These are phyloP conservation scores for Phytophthora crassamura DNA, from an alignment of 352 stramenopile genomes.

Conservation along the genomic window DNA sequence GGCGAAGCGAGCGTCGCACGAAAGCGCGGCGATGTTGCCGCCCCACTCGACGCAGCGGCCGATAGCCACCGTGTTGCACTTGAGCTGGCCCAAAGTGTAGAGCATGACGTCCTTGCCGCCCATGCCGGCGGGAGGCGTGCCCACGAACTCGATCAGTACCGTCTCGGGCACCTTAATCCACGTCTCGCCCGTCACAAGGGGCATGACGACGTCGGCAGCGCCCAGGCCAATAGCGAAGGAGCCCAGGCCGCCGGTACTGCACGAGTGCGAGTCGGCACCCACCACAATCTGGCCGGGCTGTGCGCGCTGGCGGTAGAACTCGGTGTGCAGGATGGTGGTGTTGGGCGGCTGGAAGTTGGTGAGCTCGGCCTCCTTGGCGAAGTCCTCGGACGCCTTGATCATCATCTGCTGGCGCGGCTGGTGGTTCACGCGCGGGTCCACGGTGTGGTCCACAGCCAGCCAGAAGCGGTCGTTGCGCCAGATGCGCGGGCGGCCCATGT, in stretches of 20 bases:
- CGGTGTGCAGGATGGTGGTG: conserved; percentile 88
- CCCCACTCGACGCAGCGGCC: conserved; percentile 82
- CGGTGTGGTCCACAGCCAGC: conserved; percentile 87
- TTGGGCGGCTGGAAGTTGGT: conserved; percentile 89
- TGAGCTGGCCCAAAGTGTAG: conserved; percentile 84
- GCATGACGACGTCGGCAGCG: conserved; percentile 85
- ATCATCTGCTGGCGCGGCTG: conserved; percentile 86
- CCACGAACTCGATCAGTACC: conserved; percentile 86
- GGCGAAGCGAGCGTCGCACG: conserved; percentile 83
- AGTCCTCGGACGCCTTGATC: conserved; percentile 87
- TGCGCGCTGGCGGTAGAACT: conserved; percentile 88
- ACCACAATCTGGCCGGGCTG: conserved; percentile 88
- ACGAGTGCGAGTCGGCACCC: conserved; percentile 83
- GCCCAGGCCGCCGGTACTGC: conserved; percentile 76
- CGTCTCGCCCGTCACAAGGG: conserved; percentile 85
- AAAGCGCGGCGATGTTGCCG: conserved; percentile 80
- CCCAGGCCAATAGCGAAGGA: conserved; percentile 83
- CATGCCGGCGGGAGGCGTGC: conserved; percentile 70
- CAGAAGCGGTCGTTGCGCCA: conserved; percentile 90
- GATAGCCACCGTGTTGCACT: conserved; percentile 88
- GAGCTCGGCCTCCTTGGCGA: conserved; percentile 78
- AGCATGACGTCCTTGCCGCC: conserved; percentile 90
- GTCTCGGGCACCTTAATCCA: conserved; percentile 91
- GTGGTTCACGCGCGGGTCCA: conserved; percentile 87
- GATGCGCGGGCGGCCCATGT: conserved; percentile 85